A percentile compares a stretch with the other conserved stretches of the same genome.
phyloP scores from a whole-genome alignment of 805 yeast genomes.

The Starmerella geochares region DNA sequence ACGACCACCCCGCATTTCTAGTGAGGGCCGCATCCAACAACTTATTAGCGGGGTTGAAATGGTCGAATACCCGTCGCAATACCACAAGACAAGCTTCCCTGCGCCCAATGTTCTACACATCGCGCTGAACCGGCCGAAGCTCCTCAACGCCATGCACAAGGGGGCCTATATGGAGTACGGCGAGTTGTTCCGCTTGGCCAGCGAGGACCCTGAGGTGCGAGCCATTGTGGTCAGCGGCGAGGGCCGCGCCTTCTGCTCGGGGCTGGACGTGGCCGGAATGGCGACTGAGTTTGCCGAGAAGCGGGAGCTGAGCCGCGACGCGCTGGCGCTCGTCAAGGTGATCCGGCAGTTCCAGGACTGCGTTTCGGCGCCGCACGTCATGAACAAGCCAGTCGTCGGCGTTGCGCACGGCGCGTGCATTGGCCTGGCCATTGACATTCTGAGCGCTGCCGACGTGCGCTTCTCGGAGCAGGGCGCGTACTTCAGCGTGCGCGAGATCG shows the following conservation, averaged over 20 bases:
- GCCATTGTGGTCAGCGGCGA: constrained; percentile 48
- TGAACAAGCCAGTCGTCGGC: constrained; percentile 47
- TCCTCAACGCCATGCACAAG: constrained; percentile 49
- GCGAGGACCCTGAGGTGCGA: constrained; percentile 38
- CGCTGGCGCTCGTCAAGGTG: constrained; percentile 31
- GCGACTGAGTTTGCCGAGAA: constrained; percentile 21
- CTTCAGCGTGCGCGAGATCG: constrained; percentile 58
- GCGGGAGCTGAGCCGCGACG: constrained; percentile 28
- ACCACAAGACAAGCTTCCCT: constrained; percentile 43
- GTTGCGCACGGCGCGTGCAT: constrained; percentile 53
- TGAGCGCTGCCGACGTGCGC: constrained; percentile 50
- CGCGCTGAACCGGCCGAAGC: constrained; percentile 50
- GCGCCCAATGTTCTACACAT: constrained; percentile 45
- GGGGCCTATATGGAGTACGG: constrained; percentile 49
- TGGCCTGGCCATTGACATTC: constrained; percentile 62
- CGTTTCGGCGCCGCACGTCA: constrained; percentile 31
- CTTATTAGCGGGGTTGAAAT: no score
- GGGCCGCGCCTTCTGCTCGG: constrained; percentile 53
- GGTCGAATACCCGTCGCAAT: constrained; percentile 38
- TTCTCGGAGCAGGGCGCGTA: constrained; percentile 43
- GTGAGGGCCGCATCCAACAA: no score
- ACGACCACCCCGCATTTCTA: not conserved
- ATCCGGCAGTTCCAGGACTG: constrained; percentile 51
- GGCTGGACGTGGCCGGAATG: constrained; percentile 44
- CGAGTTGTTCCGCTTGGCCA: constrained; percentile 39